Evolutionary conservation across 768 basidiomycete genomes (phyloP).

Genomic region (Rhizopogon vesiculosus): DNA sequence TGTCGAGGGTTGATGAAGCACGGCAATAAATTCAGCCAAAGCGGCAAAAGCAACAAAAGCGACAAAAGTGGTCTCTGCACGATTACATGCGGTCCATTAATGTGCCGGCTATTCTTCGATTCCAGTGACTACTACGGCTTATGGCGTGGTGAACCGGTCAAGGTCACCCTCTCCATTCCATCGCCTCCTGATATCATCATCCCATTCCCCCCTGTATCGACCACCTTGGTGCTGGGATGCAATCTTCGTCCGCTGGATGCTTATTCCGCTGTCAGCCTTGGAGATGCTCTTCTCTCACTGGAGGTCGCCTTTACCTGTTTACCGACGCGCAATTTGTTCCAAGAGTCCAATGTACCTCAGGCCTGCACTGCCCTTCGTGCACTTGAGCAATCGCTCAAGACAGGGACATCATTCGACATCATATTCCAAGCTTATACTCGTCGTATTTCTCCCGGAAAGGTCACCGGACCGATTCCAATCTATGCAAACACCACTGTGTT

Average conservation of each 20-base stretch:
- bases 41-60: no score
- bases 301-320: not conserved
- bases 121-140: not conserved
- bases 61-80: no score
- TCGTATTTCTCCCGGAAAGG: not conserved
- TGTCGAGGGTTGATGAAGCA: no score
- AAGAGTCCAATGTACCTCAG: not conserved
- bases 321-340: not conserved
- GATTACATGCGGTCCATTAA: no score
- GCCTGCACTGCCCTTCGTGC: not conserved
- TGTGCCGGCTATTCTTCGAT: not conserved
- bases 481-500: slow-evolving; percentile 1
- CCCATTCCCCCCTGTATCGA: no score
- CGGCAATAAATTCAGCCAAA: no score
- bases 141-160: not conserved
- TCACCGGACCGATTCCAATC: not conserved
- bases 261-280: not conserved
- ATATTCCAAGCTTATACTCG: not conserved
- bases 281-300: not conserved
- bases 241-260: not conserved
- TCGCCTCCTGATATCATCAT: not conserved
- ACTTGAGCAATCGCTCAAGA: slow-evolving; percentile 4
- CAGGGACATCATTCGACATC: slow-evolving; percentile 4
- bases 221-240: not conserved
- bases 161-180: not conserved